Base-by-base conservation (phyloP, 2,329 filamentous ascomycete species). In the Fusarium continuum region DNA sequence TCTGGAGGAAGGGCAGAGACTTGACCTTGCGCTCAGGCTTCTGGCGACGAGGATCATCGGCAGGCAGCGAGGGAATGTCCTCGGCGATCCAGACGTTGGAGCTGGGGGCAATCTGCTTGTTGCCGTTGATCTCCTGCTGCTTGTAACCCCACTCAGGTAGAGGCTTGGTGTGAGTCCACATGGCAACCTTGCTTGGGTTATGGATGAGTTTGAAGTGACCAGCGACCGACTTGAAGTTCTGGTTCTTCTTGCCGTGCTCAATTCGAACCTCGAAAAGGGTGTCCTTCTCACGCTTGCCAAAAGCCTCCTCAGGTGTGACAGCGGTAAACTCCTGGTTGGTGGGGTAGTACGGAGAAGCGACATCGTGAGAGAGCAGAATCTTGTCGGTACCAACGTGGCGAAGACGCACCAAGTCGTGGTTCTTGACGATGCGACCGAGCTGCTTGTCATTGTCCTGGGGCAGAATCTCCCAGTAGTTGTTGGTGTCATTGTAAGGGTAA, bases 261-360 rank as follows among this genome's bases (percentile, higher is more conserved):
- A 98, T 90, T 72, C 90, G 89, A 70, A 99, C 85, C 79, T 98
- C 93, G 70, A 99, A 99, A 9, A 97, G 79, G 1, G 93, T 97
- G 66, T 99, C 95, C 67, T 96, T 94, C 73, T 86, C 87, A 35
- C 93, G 90, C 36, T 86, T 82, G 28, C 87, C 90, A 54, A 88
- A 83, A 4, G 91, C 93, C 29, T 94, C 86, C 34, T 92, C 91
- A 2, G 85, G 70, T 11, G 87, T 77, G 7, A 93, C 89, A 13
- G 92, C 93, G 14, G 95, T 98, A 74, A 99, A 99, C 75, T 99
- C 95, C 78, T 99, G 95, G 83, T 99, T 99, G 60, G 95, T 99
- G 5, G 95, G 94, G 77, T 89, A 96, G 80, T 89, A 97, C 23
- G 95, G 95, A 47, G 95, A 99, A 17, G 95, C 95, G 63, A 99